Evolutionary conservation across 371 early-diverging fungal genomes (phyloP).

Genomic region (Batkoa obscura): DNA sequence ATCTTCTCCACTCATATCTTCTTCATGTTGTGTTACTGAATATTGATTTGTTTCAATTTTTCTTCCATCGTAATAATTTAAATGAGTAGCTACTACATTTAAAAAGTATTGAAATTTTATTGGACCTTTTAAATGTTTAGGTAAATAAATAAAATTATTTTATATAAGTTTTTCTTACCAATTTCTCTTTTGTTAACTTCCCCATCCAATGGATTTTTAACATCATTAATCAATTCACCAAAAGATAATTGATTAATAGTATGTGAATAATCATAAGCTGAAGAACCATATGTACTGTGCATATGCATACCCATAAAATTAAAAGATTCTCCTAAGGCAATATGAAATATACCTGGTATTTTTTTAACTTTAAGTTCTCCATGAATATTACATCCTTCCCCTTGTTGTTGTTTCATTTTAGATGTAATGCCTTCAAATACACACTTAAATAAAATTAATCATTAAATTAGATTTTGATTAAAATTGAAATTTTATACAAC

Average conservation of each 20-base stretch:
- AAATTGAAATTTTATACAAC: neutral
- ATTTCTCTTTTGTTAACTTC: conserved; percentile 22
- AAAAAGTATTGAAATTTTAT: conserved; percentile 70
- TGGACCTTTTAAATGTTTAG: conserved; percentile 10
- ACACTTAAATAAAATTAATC: conserved; percentile 26
- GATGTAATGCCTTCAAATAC: conserved; percentile 66
- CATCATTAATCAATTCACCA: conserved; percentile 39
- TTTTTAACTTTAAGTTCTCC: conserved; percentile 76
- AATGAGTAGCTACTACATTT: conserved; percentile 82
- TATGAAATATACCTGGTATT: conserved; percentile 79
- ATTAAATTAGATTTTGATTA: neutral
- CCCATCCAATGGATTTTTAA: conserved; percentile 62
- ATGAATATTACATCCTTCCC: conserved; percentile 78
- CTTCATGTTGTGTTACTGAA: conserved; percentile 74
- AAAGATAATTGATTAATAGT: conserved; percentile 65
- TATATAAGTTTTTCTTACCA: conserved; percentile 12
- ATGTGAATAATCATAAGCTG: conserved; percentile 60
- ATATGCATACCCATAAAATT: conserved; percentile 58
- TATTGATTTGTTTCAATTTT: conserved; percentile 75
- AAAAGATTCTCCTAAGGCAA: conserved; percentile 83
- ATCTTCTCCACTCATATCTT: conserved; percentile 13
- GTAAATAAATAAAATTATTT: conserved; percentile 11
- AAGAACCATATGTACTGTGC: conserved; percentile 37
- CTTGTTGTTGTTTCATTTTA: conserved; percentile 48
- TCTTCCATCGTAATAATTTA: conserved; percentile 38